Evolutionary conservation across 2,329 filamentous ascomycete species (phyloP).

Genomic region (Diaporthe aspalathi): DNA sequence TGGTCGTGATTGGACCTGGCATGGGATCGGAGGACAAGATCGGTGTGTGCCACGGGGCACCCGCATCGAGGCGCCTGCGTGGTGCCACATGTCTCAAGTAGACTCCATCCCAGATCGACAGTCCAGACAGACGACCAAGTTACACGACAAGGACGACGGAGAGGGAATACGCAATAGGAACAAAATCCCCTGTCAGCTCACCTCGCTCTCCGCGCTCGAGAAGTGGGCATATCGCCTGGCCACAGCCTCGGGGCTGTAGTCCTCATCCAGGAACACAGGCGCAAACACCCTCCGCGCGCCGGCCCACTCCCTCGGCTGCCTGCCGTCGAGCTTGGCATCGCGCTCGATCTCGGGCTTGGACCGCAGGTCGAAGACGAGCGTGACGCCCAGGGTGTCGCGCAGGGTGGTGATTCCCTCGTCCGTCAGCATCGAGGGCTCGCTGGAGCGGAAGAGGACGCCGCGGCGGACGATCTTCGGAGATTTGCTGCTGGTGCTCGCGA

Average conservation of each 20-base stretch:
- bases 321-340: constrained; percentile 46
- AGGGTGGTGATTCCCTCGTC: constrained; percentile 64
- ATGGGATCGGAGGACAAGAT: no score
- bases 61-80: background rate
- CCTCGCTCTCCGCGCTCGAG: constrained; percentile 61
- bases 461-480: constrained; percentile 57
- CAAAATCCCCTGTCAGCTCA: constrained; percentile 43
- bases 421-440: constrained; percentile 71
- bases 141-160: background rate
- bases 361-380: constrained; percentile 75
- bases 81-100: background rate
- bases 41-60: background rate
- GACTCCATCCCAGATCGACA: no score
- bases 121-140: constrained; percentile 31
- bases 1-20: background rate
- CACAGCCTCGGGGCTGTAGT: constrained; percentile 72
- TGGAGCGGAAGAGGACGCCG: constrained; percentile 73
- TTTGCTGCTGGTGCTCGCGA: constrained; percentile 44
- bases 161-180: constrained; percentile 6
- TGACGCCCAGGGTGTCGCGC: constrained; percentile 65
- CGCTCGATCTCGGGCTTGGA: constrained; percentile 68
- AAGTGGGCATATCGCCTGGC: constrained; percentile 72
- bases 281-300: constrained; percentile 67
- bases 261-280: constrained; percentile 72
- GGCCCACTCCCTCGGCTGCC: constrained; percentile 58